Conservation (phyloP, 1,284 basidiomycete genomes). For the Rhodotorula mucilaginosa region DNA sequence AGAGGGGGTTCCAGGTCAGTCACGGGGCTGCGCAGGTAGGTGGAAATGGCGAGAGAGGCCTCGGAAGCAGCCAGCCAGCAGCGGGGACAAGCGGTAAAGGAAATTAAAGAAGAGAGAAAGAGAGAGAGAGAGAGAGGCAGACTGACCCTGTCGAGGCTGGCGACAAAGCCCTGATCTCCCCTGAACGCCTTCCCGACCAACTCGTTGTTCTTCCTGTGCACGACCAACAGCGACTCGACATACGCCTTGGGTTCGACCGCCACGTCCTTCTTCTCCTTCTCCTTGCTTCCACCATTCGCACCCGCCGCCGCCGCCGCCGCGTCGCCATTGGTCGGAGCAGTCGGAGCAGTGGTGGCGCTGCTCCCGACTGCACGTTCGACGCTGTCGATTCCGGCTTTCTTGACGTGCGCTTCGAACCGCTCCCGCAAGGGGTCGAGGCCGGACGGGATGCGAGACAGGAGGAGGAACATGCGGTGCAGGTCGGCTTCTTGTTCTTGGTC, state of each 20-base stretch:
- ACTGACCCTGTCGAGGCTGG: slow-evolving; percentile 72
- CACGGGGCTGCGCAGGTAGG: background rate
- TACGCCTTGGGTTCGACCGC: slow-evolving; percentile 75
- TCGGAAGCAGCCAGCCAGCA: no score
- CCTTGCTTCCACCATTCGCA: background rate
- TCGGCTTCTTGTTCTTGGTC: slow-evolving; percentile 94
- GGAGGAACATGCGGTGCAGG: slow-evolving; percentile 88
- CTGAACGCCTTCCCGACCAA: slow-evolving; percentile 88
- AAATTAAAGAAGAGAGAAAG: background rate
- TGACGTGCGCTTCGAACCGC: slow-evolving; percentile 93
- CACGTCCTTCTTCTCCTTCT: slow-evolving; percentile 49
- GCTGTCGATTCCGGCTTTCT: slow-evolving; percentile 78
- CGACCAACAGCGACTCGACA: slow-evolving; percentile 84
- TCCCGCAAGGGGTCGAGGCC: slow-evolving; percentile 88
- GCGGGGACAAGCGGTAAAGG: no score
- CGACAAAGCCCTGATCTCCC: slow-evolving; percentile 91
- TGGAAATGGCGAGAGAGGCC: no score
- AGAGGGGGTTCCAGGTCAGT: background rate
- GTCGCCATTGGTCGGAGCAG: background rate
- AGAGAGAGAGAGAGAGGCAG: background rate
- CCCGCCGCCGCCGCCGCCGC: background rate
- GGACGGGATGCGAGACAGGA: slow-evolving; percentile 82
- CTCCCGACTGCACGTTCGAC: slow-evolving; percentile 66
- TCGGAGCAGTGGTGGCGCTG: slow-evolving; percentile 46
- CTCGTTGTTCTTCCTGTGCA: slow-evolving; percentile 88